Conservation (phyloP, 2,329 filamentous ascomycete genomes). For the Penicillium paneum region DNA sequence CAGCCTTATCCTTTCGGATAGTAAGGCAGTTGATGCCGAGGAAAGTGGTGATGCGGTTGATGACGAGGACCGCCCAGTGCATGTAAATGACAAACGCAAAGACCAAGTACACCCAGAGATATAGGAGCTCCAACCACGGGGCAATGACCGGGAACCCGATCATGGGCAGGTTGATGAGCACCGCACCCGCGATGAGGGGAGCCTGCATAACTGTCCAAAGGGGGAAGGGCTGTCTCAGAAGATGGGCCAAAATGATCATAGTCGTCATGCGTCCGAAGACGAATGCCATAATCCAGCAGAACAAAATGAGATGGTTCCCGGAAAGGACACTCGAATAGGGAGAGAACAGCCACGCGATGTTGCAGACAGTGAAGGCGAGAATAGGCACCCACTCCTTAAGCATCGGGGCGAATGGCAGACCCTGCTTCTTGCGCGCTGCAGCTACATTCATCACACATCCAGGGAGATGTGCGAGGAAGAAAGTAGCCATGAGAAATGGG, state of each 20-base stretch:
- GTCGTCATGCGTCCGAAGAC: conserved; percentile 98
- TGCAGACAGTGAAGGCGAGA: conserved; percentile 70
- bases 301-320: conserved; percentile 85
- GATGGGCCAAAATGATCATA: conserved; percentile 95
- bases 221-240: conserved; percentile 90
- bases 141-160: conserved; percentile 68
- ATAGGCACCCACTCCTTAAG: conserved; percentile 95
- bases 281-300: conserved; percentile 91
- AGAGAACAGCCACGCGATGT: conserved; percentile 82
- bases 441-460: conserved; percentile 87
- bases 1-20: conserved; percentile 53
- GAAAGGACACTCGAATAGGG: conserved; percentile 77
- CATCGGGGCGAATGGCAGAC: conserved; percentile 72
- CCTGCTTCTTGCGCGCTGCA: conserved; percentile 67
- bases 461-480: conserved; percentile 74
- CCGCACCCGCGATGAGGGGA: conserved; percentile 79
- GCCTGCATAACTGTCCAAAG: conserved; percentile 92
- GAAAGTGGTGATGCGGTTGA: conserved; percentile 85
- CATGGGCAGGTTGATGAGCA: conserved; percentile 77
- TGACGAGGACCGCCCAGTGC: conserved; percentile 87
- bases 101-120: conserved; percentile 78
- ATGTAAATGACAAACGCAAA: conserved; percentile 86
- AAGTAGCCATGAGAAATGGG: conserved; percentile 61
- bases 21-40: conserved; percentile 93
- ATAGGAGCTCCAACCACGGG: conserved; percentile 67